Conservation (phyloP, 108 stramenopile genomes). For the Pseudonitzschia multistriata region DNA sequence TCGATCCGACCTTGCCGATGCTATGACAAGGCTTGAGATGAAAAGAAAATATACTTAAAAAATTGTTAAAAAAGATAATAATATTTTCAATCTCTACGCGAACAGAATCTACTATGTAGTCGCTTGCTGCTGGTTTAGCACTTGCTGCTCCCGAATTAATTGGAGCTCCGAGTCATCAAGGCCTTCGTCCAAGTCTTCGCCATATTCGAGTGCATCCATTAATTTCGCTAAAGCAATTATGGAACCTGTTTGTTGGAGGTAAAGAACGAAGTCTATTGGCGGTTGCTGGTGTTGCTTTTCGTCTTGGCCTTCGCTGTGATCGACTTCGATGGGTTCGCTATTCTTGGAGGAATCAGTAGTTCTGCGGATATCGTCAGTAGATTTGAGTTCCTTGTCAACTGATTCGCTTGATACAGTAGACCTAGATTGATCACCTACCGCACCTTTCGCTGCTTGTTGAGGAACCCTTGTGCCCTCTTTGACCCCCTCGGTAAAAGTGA, state of each 20-base stretch:
- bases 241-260: conserved; percentile 78
- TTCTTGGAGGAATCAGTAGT: conserved; percentile 31
- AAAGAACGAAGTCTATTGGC: conserved; percentile 78
- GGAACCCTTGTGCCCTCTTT: conserved; percentile 2
- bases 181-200: conserved; percentile 57
- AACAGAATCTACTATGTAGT: conserved; percentile 14
- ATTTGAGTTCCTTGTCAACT: conserved; percentile 20
- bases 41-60: background rate
- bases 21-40: background rate
- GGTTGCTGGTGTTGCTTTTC: conserved; percentile 58
- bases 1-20: background rate
- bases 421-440: conserved; percentile 18
- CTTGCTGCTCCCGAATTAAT: conserved; percentile 44
- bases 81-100: background rate
- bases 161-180: conserved; percentile 39
- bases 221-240: conserved; percentile 85
- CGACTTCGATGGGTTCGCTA: conserved; percentile 35
- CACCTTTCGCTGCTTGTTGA: background rate
- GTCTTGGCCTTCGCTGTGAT: conserved; percentile 45
- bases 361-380: conserved; percentile 1
- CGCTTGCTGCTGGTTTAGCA: conserved; percentile 28
- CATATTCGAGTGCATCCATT: conserved; percentile 81
- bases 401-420: conserved; percentile 21
- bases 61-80: background rate
- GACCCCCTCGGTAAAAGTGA: conserved; percentile 9